phyloP scores from a whole-genome alignment of 805 yeast genomes.

The Debaryomyces maramus region DNA sequence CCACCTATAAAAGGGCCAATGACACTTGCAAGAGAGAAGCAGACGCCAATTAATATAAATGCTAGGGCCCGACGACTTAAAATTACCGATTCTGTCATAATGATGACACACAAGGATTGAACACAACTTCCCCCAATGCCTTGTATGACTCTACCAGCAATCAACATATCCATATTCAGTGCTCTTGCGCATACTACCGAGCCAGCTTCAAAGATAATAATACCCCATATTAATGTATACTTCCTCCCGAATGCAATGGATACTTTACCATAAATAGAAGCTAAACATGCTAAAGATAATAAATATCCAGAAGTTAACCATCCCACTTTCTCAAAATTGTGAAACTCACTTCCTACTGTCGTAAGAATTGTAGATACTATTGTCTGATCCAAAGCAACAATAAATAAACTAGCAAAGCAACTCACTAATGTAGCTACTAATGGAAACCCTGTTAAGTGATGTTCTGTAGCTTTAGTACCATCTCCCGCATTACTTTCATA shows the following conservation, averaged over 20 bases:
- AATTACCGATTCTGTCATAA: conserved; percentile 57
- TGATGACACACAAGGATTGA: conserved; percentile 55
- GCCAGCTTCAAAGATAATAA: conserved; percentile 60
- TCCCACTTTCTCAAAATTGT: conserved; percentile 51
- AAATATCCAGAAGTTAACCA: conserved; percentile 61
- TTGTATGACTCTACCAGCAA: conserved; percentile 69
- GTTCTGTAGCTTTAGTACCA: conserved; percentile 38
- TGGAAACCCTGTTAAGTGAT: conserved; percentile 29
- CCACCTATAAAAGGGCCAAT: conserved; percentile 70
- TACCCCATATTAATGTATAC: conserved; percentile 45
- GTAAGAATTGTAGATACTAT: conserved; percentile 54
- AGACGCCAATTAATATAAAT: conserved; percentile 38
- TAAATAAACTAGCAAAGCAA: conserved; percentile 31
- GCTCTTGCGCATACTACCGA: conserved; percentile 60
- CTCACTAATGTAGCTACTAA: conserved; percentile 26
- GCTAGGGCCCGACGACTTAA: conserved; percentile 38
- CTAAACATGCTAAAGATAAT: conserved; percentile 52
- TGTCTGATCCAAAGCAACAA: conserved; percentile 59
- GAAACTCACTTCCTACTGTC: conserved; percentile 49
- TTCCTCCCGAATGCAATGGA: conserved; percentile 61
- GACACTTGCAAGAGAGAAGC: conserved; percentile 52
- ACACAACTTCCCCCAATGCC: conserved; percentile 76
- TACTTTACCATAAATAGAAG: conserved; percentile 58
- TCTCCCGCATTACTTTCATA: conserved; percentile 44
- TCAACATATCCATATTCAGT: conserved; percentile 54